phyloP scores from a whole-genome alignment of 1,284 basidiomycete genomes.

The Exobasidium rhododendri region DNA sequence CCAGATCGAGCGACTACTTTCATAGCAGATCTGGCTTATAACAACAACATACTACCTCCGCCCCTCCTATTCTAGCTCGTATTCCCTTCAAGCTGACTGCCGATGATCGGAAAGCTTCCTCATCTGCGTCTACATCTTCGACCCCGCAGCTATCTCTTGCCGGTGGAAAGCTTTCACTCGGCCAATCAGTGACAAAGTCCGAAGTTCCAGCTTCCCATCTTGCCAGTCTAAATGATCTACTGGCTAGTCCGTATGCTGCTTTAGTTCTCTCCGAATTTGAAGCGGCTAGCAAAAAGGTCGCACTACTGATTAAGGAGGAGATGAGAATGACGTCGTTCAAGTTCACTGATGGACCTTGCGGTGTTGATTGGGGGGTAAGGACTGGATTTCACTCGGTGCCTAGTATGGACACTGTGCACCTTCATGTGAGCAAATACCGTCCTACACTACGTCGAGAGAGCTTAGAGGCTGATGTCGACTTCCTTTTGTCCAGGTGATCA shows the following conservation, averaged over 20 bases:
- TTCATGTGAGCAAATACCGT: conserved; percentile 44
- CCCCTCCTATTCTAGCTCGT: conserved; percentile 17
- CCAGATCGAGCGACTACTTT: background rate
- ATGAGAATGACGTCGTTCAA: conserved; percentile 65
- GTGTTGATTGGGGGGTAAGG: conserved; percentile 30
- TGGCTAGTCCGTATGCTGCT: conserved; percentile 34
- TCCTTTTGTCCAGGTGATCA: conserved; percentile 84
- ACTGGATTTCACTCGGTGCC: conserved; percentile 80
- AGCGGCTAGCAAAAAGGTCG: conserved; percentile 24
- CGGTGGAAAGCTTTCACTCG: conserved; percentile 32
- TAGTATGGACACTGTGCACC: conserved; percentile 57
- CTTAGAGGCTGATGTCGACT: conserved; percentile 61
- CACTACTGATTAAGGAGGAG: conserved; percentile 68
- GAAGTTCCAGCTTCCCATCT: conserved; percentile 33
- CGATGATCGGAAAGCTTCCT: background rate
- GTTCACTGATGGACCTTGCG: conserved; percentile 13
- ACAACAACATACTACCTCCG: too few species aligned
- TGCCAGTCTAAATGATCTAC: conserved; percentile 25
- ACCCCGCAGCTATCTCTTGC: conserved; percentile 14
- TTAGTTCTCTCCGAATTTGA: conserved; percentile 25
- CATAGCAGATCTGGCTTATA: background rate
- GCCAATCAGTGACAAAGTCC: conserved; percentile 19
- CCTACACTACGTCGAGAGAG: conserved; percentile 11
- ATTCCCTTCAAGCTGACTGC: conserved; percentile 21
- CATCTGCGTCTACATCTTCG: conserved; percentile 3